These are phyloP conservation scores for Caryopteris hybrid DNA, from an alignment of 305 asterid genomes.

Conservation along the genomic window DNA sequence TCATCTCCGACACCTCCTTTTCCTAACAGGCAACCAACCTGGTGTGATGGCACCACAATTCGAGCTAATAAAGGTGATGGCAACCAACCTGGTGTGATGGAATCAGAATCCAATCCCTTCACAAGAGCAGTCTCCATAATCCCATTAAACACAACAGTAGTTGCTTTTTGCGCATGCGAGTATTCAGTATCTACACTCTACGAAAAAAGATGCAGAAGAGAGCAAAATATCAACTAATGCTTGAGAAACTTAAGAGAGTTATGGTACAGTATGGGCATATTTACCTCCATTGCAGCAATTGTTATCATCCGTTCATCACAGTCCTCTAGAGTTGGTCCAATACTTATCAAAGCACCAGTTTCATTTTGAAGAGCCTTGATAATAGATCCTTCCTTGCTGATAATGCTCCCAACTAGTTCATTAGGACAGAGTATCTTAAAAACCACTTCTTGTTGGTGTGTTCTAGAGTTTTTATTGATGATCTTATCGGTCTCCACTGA, in stretches of 20 bases:
- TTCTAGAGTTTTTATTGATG: slow-evolving; percentile 24
- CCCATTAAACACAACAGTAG: slow-evolving; percentile 45
- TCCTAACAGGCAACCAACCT: slow-evolving; percentile 79
- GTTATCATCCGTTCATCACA: slow-evolving; percentile 62
- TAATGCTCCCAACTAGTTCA: slow-evolving; percentile 55
- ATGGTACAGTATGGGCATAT: not conserved
- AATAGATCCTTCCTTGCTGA: slow-evolving; percentile 71
- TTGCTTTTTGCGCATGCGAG: slow-evolving; percentile 68
- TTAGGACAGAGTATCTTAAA: slow-evolving; percentile 58
- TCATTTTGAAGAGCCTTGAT: slow-evolving; percentile 46
- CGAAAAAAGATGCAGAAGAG: not conserved
- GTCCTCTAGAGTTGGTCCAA: slow-evolving; percentile 42
- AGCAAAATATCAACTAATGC: slow-evolving; percentile 16
- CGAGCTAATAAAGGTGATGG: slow-evolving; percentile 41
- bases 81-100: slow-evolving; percentile 60
- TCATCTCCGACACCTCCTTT: slow-evolving; percentile 70
- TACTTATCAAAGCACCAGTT: slow-evolving; percentile 47
- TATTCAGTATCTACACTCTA: slow-evolving; percentile 43
- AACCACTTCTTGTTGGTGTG: slow-evolving; percentile 40
- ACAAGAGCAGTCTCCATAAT: slow-evolving; percentile 30
- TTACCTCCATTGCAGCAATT: slow-evolving; percentile 64
- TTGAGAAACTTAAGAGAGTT: slow-evolving; percentile 2
- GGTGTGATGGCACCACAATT: slow-evolving; percentile 43
- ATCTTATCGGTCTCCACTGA: slow-evolving; percentile 27
- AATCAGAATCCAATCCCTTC: slow-evolving; percentile 33